These are phyloP conservation scores for Crucibulum laeve DNA, from an alignment of 768 basidiomycete species.

Conservation along the genomic window DNA sequence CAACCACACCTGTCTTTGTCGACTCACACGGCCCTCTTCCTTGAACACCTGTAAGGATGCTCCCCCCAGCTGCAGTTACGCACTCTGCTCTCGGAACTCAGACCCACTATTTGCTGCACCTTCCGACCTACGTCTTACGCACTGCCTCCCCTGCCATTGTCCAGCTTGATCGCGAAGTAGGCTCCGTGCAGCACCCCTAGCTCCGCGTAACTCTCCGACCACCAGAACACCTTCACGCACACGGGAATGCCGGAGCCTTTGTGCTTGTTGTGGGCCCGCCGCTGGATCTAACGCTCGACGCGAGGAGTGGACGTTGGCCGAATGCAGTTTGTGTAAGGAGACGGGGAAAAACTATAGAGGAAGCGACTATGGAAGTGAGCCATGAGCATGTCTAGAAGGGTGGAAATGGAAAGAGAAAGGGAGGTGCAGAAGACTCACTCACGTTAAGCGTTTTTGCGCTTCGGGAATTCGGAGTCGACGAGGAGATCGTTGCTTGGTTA, in stretches of 20 bases:
- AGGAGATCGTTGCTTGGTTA: no score
- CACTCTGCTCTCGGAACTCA: conserved; percentile 30
- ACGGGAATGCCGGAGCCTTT: conserved; percentile 78
- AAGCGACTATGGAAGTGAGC: no score
- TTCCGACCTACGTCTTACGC: conserved; percentile 62
- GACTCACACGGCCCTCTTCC: conserved; percentile 11
- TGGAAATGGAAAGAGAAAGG: no score
- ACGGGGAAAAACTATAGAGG: no score
- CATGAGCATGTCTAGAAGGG: no score
- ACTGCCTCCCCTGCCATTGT: conserved; percentile 53
- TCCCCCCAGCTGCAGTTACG: conserved; percentile 17
- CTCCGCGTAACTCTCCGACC: conserved; percentile 67
- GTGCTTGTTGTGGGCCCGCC: conserved; percentile 80
- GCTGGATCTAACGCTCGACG: conserved; percentile 74
- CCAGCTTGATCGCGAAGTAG: conserved; percentile 59
- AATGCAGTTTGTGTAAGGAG: no score
- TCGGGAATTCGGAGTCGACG: no score
- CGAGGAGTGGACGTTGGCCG: conserved; percentile 59
- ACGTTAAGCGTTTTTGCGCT: no score
- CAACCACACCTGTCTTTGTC: conserved; percentile 4
- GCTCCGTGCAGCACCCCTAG: conserved; percentile 62
- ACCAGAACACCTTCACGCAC: conserved; percentile 80
- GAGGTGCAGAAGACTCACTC: no score
- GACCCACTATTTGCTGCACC: conserved; percentile 40
- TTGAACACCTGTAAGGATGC: conserved; percentile 10